phyloP scores from a whole-genome alignment of 2,329 filamentous ascomycete genomes.

The Cladophialophora chaetospira region DNA sequence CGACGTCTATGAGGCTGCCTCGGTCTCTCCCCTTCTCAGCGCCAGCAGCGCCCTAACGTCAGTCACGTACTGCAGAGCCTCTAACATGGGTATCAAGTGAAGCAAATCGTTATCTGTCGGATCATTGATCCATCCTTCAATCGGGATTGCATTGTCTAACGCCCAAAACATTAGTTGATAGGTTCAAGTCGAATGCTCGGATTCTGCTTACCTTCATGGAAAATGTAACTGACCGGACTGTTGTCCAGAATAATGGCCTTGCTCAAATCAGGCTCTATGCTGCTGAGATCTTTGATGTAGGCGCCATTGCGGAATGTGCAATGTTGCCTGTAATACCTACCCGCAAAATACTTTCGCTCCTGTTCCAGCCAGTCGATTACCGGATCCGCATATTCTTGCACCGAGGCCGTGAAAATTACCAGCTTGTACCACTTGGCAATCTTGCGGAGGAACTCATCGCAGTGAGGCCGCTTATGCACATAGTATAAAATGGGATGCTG shows the following conservation, averaged over 20 bases:
- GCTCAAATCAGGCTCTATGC: conserved; percentile 93
- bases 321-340: conserved; percentile 92
- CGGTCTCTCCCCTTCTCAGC: conserved; percentile 76
- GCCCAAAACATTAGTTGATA: conserved; percentile 1
- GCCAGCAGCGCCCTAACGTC: conserved; percentile 91
- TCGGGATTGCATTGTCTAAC: conserved; percentile 95
- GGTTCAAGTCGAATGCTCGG: conserved; percentile 25
- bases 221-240: conserved; percentile 96
- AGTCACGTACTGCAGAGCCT: conserved; percentile 93
- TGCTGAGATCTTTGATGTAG: conserved; percentile 96
- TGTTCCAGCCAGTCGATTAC: conserved; percentile 98
- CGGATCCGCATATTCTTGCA: conserved; percentile 97
- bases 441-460: conserved; percentile 93
- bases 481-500: conserved; percentile 98
- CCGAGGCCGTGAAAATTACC: conserved; percentile 93
- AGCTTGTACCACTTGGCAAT: conserved; percentile 98
- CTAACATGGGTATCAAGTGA: conserved; percentile 86
- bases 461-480: conserved; percentile 95
- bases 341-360: conserved; percentile 94
- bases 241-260: conserved; percentile 99
- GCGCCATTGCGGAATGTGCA: conserved; percentile 94
- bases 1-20: conserved; percentile 31
- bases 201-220: conserved; percentile 78
- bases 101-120: conserved; percentile 94
- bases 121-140: conserved; percentile 99